Evolutionary conservation across 106 monocot species (phyloP), one percentile per base, ranked within the genome.

Genomic region (Acorus calamus): DNA sequence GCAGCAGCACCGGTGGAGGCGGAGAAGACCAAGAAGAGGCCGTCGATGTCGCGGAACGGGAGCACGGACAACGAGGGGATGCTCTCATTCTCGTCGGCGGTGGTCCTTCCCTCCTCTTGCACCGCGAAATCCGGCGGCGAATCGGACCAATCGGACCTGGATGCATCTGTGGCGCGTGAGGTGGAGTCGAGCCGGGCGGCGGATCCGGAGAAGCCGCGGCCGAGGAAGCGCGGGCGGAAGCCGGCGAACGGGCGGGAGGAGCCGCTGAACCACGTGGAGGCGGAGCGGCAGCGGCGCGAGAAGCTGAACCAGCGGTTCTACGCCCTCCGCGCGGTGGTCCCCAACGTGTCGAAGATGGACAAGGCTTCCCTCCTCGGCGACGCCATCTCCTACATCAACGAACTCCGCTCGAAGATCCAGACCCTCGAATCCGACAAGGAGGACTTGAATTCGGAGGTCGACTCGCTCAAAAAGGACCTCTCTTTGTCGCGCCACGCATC

Each of bases 121-220:
- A 1, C 52, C 10, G 11, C 2, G n/a, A n/a, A n/a, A n/a, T n/a
- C n/a, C n/a, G n/a, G 8, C 8, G 76, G 72, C 3, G 87, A 86
- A 42, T 89, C 88, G 8, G 83, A 88, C 46, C 80, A 89, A 28
- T 93, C 93, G 0, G 93, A 93, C 60, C 63, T 93, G 43, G 93
- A 86, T 11, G 93, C 88, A 2, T 93, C 93, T n/a, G n/a, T n/a
- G 4, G 63, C 77, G 5, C 64, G 83, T 3, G 93, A 89, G 69
- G 89, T 74, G 53, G 83, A 89, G 73, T 84, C 81, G 70, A 78
- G 69, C 56, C 59, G 66, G 44, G 73, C 67, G 5, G 71, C n/a
- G n/a, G n/a, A n/a, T n/a, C n/a, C n/a, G n/a, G n/a, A n/a, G n/a
- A n/a, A n/a, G n/a, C n/a, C n/a, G n/a, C n/a, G n/a, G n/a, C n/a